Evolutionary conservation across 441 rosid genomes (phyloP), one percentile per base, ranked within the genome.

Genomic region (Gossypium laxum): DNA sequence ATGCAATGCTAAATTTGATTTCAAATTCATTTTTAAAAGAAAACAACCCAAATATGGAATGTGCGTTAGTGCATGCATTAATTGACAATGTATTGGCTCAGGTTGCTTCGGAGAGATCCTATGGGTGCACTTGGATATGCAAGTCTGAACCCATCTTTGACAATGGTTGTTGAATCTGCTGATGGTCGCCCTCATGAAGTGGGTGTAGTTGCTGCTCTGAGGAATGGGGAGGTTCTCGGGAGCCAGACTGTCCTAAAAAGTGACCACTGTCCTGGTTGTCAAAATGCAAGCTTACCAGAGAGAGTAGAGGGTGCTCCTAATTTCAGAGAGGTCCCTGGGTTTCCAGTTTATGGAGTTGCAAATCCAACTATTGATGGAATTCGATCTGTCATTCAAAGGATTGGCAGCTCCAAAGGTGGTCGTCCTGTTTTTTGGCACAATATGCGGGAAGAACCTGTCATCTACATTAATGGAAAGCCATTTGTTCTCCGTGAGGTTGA

Each of bases 391-490:
- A 88, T 95, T 75, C 80, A 54, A 75, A 91, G 98, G 80, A 84
- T 92, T 82, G 97, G 97, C 72, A 87, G 91, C 80, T 86, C 87
- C 41, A 83, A 87, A 79, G 89, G 86, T 74, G 91, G 93, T 65
- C 84, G 87, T 70, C 89, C 95, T 8, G 87, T 88, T 41, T 89
- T 95, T 65, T 95, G 99, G 99, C 99, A 95, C 77, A 95, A 95
- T 75, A 92, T 92, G 97, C 86, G 99, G 82, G 99, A 95, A 85
- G 99, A 95, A 80, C 96, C 99, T 71, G 99, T 95, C 76, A 91
- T 92, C 79, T 95, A 95, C 81, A 92, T 92, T 78, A 91, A 89
- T 67, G 95, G 99, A 74, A 92, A 89, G 77, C 99, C 99, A 19
- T 95, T 95, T 85, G 99, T 95, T 63, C 95, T 92, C 48, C 97